Evolutionary conservation across 164 flowering plant species (phyloP), one percentile per base, ranked within the genome.

Genomic region (Dillenia suffruticosa): DNA sequence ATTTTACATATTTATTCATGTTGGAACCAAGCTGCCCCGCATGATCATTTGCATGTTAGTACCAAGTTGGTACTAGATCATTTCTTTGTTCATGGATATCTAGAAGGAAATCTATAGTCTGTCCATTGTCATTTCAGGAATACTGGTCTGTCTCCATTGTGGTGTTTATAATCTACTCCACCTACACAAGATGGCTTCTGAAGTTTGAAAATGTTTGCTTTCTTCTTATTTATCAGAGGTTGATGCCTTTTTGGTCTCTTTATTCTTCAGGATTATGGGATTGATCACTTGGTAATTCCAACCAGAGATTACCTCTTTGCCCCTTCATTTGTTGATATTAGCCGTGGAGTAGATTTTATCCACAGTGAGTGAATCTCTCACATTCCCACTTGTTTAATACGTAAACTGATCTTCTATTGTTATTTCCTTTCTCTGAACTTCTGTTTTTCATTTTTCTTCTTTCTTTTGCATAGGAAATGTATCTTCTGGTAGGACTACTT

Each of bases 261-360:
- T 40, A 67, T 70, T 12, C 68, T 75, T 70, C 59, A 92, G 98
- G 82, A 82, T 44, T 77, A 83, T 76, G 91, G 81, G 43, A 92
- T 86, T 22, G 83, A 82, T 16, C 89, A 86, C 76, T 77, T 86
- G 40, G 83, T 84, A 40, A 88, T 92, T 55, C 98, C 98, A 8
- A 92, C 98, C 11, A 82, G 98, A 71, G 98, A 92, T 62, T 92
- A 92, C 73, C 86, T 89, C n/a, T 92, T 87, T 79, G 94, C 98
- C 48, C 98, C 98, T 51, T 89, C 96, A 9, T 61, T 79, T 70
- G 70, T 19, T 17, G 88, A 92, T 63, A 89, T 92, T 15, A 71
- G 68, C 58, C 76, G 70, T 62, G 98, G 95, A 13, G 96, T 89
- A 24, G 82, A 83, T 43, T 92, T 89, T 72, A 92, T 92, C 74